phyloP scores from a whole-genome alignment of 2,329 filamentous ascomycete genomes.

The Alternaria postmessia region DNA sequence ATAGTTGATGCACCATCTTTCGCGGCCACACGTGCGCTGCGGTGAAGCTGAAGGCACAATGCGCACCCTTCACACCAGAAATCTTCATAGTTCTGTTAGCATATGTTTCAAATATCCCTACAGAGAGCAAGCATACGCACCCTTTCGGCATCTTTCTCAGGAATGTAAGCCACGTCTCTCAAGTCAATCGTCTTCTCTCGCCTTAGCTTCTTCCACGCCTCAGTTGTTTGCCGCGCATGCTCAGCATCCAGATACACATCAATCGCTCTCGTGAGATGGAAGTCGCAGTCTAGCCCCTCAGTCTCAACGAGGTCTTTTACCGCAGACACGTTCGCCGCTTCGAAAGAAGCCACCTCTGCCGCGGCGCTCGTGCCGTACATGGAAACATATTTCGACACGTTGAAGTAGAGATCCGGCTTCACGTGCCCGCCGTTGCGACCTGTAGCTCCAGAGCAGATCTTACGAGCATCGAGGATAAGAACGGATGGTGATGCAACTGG shows the following conservation, averaged over 20 bases:
- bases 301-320: no score
- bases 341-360: no score
- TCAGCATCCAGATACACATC: conserved; percentile 7
- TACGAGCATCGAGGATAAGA: conserved; percentile 56
- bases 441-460: conserved; percentile 61
- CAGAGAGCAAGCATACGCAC: not conserved
- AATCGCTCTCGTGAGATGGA: not conserved
- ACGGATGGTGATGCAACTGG: not conserved
- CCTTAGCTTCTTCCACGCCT: conserved; percentile 2
- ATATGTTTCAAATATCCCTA: no score
- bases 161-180: not conserved
- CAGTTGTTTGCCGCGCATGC: not conserved
- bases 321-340: no score
- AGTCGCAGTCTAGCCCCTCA: no score
- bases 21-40: conserved; percentile 5
- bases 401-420: conserved; percentile 7
- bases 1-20: conserved; percentile 8
- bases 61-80: conserved; percentile 3
- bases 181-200: not conserved
- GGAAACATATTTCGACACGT: conserved; percentile 5
- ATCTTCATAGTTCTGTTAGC: not conserved
- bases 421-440: conserved; percentile 64
- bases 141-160: not conserved
- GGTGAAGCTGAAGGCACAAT: conserved; percentile 2
- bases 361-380: not conserved